Base-by-base conservation (phyloP, 805 yeast genomes). In the Lipomyces oligophaga region DNA sequence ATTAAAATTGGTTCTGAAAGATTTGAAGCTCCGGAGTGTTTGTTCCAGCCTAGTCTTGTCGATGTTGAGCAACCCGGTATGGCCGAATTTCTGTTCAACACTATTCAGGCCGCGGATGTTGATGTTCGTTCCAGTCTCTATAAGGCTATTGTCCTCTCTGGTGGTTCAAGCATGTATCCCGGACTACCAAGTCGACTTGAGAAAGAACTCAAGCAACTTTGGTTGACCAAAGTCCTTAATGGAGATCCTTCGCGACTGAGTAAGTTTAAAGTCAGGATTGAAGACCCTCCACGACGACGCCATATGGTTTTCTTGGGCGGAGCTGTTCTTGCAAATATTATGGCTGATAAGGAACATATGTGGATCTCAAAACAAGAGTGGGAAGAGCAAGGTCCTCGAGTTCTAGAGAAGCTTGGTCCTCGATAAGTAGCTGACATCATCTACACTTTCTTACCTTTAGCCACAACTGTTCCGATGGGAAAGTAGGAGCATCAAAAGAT, bases 281-380 rank as follows among this genome's bases (percentile, higher is more conserved):
- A 93, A 67, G 97, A 93, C 67, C 97, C 98, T 34, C 98, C 98
- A 58, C 80, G 97, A 74, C 87, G 98, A 75, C 84, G 89, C 66
- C 96, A 93, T 68, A 90, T 93, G 97, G 98, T 93, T 28, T 93
- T 93, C 69, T 81, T 90, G 58, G 98, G 98, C 59, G 98, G 98
- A 60, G 97, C 97, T 3, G 97, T 93, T 18, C 75, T 93, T 64
- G 97, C 98, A 27, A 87, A 85, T 64, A 90, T 93, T 59, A 93
- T 93, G 97, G 95, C 95, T 38, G 96, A 89, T 66, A 93, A 90
- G 67, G 97, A 89, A 58, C 97, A 89, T 63, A 85, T 93, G 95
- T 93, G 98, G 98, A 79, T 93, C 58, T 74, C 86, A 43, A 89
- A 85, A 65, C 87, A 84, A 65, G 98, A 93, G 70, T 93, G 97